Evolutionary conservation across 768 basidiomycete genomes (phyloP).

Genomic region (Leucocoprinus leucothites): DNA sequence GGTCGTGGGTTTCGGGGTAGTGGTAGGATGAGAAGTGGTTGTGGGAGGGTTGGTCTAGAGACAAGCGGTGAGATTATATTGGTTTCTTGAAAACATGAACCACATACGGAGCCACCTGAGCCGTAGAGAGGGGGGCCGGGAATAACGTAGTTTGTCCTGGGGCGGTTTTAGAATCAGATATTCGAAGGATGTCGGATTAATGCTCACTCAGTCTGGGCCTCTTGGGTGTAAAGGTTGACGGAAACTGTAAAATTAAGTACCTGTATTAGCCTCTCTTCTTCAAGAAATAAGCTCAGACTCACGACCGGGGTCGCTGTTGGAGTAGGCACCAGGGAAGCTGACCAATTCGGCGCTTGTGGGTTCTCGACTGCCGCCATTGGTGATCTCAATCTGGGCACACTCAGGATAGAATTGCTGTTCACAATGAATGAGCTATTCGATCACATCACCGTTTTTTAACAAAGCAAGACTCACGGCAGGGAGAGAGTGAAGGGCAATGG

Average conservation of each 20-base stretch:
- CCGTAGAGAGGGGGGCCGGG: constrained; percentile 48
- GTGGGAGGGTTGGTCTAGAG: background rate
- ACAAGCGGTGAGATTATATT: background rate
- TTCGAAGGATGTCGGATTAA: background rate
- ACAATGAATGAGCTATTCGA: background rate
- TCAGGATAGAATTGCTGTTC: constrained; percentile 70
- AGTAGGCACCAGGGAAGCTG: constrained; percentile 45
- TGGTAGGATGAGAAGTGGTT: background rate
- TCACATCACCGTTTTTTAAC: background rate
- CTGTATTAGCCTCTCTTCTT: background rate
- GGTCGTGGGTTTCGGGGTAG: constrained; percentile 10
- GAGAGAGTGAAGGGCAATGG: constrained; percentile 45
- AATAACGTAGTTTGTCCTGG: constrained; percentile 37
- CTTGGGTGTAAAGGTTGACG: constrained; percentile 37
- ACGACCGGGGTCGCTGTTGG: constrained; percentile 40
- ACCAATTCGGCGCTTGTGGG: constrained; percentile 44
- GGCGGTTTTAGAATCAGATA: background rate
- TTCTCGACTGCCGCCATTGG: constrained; percentile 35
- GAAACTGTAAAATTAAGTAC: constrained; percentile 27
- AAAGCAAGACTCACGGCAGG: constrained; percentile 41
- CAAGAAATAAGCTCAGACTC: constrained; percentile 13
- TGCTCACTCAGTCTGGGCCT: constrained; percentile 27
- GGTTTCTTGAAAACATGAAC: background rate
- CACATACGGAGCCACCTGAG: background rate
- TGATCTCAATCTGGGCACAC: constrained; percentile 42